Conservation (phyloP, 768 basidiomycete genomes). For the Chalciporus sphaerocephalus region DNA sequence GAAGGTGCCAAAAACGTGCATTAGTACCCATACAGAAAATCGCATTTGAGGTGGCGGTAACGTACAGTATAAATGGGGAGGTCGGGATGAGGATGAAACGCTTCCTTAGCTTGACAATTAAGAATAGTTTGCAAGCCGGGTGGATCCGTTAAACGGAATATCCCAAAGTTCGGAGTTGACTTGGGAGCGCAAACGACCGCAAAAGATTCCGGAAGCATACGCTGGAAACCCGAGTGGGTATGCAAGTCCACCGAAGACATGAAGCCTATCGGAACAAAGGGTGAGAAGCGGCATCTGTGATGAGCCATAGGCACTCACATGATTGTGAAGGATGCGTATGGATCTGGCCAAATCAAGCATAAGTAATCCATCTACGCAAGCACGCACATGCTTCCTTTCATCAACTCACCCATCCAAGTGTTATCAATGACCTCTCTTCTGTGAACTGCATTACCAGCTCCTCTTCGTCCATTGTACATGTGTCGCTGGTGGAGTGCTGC, state of each 20-base stretch:
- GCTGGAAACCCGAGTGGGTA: constrained; percentile 85
- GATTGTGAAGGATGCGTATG: constrained; percentile 90
- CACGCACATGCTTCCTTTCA: not conserved
- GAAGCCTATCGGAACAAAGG: constrained; percentile 49
- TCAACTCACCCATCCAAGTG: constrained; percentile 80
- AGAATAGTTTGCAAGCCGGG: constrained; percentile 73
- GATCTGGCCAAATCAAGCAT: constrained; percentile 47
- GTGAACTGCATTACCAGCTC: constrained; percentile 84
- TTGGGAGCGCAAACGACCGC: constrained; percentile 89
- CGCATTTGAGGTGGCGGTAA: constrained; percentile 9
- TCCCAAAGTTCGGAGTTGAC: constrained; percentile 75
- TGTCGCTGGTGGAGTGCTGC: constrained; percentile 84
- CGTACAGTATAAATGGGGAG: constrained; percentile 81
- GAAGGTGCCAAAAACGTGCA: not conserved
- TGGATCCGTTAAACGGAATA: constrained; percentile 87
- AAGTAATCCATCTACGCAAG: not conserved
- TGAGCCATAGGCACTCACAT: constrained; percentile 43
- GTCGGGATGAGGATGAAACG: constrained; percentile 85
- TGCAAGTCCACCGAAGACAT: constrained; percentile 94
- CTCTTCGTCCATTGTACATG: constrained; percentile 90
- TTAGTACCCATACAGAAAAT: not conserved
- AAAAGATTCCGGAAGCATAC: constrained; percentile 87
- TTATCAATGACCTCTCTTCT: constrained; percentile 74
- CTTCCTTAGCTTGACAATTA: constrained; percentile 61
- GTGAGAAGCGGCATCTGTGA: not conserved